A percentile compares a stretch with the other conserved stretches of the same genome.
phyloP scores from a whole-genome alignment of 78 protist genomes.

The Parvularia atlantis region DNA sequence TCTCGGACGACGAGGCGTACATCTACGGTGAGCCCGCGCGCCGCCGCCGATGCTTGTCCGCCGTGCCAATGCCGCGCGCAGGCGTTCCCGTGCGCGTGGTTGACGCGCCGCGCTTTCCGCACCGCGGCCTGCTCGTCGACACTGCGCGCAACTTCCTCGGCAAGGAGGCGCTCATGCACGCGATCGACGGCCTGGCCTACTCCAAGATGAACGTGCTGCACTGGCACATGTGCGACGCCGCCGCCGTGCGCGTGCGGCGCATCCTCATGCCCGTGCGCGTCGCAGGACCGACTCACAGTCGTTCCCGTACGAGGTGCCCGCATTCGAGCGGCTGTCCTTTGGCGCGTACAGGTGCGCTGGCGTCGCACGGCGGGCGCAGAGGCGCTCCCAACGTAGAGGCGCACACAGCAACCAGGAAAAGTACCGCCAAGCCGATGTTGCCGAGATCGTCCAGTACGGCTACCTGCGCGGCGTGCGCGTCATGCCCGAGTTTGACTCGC shows the following conservation, averaged over 20 bases:
- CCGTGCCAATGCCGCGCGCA: not conserved
- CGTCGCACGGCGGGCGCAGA: not conserved
- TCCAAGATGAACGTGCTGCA: conserved; percentile 21
- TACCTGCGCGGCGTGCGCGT: conserved; percentile 3
- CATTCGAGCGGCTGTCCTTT: not conserved
- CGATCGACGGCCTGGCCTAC: conserved; percentile 8
- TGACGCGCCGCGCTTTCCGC: conserved; percentile 13
- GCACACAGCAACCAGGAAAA: no score
- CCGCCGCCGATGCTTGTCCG: no score
- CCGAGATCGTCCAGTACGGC: not conserved
- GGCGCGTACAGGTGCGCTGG: not conserved
- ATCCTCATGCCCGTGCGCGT: not conserved
- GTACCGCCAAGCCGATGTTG: no score
- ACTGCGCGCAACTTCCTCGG: conserved; percentile 6
- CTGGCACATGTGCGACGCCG: conserved; percentile 9
- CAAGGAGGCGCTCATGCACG: not conserved
- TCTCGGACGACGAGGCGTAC: no score
- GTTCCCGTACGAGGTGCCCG: not conserved
- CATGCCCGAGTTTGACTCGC: conserved; percentile 22
- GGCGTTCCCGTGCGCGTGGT: not conserved
- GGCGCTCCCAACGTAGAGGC: no score
- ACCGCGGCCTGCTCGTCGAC: conserved; percentile 20
- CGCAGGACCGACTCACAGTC: not conserved
- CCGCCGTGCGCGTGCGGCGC: not conserved
- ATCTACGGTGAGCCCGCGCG: no score